A percentile compares a stretch with the other conserved stretches of the same genome.
These are phyloP conservation scores for Argentina anserina DNA, from an alignment of 306 rosid genomes.

Conservation along the genomic window DNA sequence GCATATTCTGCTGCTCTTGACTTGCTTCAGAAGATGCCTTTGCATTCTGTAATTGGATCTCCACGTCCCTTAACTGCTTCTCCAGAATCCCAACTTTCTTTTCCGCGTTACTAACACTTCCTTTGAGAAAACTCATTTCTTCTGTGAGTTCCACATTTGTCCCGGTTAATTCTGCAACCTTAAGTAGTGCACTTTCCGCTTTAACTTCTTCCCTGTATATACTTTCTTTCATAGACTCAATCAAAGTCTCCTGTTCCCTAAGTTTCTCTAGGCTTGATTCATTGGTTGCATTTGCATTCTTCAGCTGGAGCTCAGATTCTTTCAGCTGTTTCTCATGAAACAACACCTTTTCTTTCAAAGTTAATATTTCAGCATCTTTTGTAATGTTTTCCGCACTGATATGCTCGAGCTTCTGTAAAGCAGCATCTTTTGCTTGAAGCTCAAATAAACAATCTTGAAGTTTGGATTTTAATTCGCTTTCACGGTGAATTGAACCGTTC, in stretches of 20 bases:
- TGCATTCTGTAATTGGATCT: conserved; percentile 76
- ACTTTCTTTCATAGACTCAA: conserved; percentile 60
- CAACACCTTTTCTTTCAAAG: conserved; percentile 58
- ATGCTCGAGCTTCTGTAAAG: conserved; percentile 44
- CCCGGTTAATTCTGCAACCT: conserved; percentile 70
- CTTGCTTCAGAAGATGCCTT: conserved; percentile 82
- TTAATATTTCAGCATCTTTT: conserved; percentile 43
- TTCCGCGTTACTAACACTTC: conserved; percentile 57
- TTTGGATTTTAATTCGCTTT: conserved; percentile 52
- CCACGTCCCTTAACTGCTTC: conserved; percentile 76
- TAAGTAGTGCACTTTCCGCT: conserved; percentile 72
- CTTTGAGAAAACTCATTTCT: conserved; percentile 79
- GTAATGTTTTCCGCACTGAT: conserved; percentile 33
- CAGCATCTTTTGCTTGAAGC: conserved; percentile 50
- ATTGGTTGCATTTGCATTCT: conserved; percentile 37
- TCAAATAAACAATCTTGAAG: conserved; percentile 41
- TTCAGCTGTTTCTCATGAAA: conserved; percentile 47
- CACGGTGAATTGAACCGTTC: conserved; percentile 51
- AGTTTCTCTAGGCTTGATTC: conserved; percentile 52
- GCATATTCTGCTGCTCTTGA: conserved; percentile 97
- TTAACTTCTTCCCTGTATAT: conserved; percentile 54
- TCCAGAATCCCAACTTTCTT: conserved; percentile 84
- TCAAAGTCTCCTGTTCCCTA: conserved; percentile 49
- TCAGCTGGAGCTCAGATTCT: conserved; percentile 40
- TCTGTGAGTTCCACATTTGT: conserved; percentile 82